Percentiles rank a stretch among this genome's conserved stretches.
Conservation (phyloP, 1,284 basidiomycete species). For the Crucibulum cyathiforme region DNA sequence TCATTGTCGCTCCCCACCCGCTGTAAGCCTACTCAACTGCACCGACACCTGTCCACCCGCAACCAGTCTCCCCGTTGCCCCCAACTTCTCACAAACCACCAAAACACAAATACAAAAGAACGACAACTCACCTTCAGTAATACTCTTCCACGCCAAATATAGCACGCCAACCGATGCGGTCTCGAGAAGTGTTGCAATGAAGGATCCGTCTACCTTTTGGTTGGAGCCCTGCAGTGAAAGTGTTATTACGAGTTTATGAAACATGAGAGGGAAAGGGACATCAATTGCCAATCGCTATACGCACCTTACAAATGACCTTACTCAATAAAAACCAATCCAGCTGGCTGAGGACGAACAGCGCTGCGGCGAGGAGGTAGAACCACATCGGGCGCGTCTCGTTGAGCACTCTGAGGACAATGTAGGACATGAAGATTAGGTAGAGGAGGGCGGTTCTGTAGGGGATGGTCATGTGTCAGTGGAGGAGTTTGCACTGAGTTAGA, state of each 20-base stretch:
- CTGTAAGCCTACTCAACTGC: no score
- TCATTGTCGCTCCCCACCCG: no score
- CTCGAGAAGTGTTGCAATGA: slow-evolving; percentile 80
- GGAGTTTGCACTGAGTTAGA: background rate
- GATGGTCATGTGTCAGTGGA: background rate
- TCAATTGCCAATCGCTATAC: slow-evolving; percentile 12
- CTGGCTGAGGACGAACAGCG: slow-evolving; percentile 77
- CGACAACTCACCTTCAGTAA: slow-evolving; percentile 74
- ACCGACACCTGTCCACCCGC: no score
- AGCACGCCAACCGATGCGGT: slow-evolving; percentile 73
- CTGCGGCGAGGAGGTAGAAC: slow-evolving; percentile 69
- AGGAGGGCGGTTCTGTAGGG: slow-evolving; percentile 62
- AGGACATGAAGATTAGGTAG: slow-evolving; percentile 76
- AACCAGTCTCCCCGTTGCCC: no score
- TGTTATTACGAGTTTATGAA: no score
- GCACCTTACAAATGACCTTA: slow-evolving; percentile 76
- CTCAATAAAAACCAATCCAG: slow-evolving; percentile 80
- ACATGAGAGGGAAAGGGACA: no score
- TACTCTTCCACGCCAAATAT: slow-evolving; percentile 81
- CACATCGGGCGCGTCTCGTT: slow-evolving; percentile 76
- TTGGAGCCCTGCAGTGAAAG: no score
- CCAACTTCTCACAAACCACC: no score
- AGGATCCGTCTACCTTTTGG: slow-evolving; percentile 78
- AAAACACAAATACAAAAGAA: no score
- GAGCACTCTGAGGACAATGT: slow-evolving; percentile 74